Evolutionary conservation across 2,329 filamentous ascomycete genomes (phyloP).

Genomic region (Pyrenophora graminea): DNA sequence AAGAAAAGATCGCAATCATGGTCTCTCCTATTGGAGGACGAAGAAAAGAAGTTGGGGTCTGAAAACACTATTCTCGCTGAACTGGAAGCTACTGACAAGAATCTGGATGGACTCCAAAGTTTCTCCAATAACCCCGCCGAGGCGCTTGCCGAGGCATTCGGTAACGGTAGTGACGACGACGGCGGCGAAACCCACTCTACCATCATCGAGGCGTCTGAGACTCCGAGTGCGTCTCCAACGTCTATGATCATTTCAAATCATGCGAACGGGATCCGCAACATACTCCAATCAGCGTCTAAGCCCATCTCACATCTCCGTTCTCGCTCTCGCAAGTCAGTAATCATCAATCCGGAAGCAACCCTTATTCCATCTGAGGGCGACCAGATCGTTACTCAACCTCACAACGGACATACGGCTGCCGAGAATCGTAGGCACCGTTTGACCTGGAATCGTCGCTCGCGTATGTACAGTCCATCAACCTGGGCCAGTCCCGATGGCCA

Average conservation of each 20-base stretch:
- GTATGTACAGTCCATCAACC: slow-evolving; percentile 2
- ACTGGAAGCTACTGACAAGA: neutral
- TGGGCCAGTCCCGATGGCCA: slow-evolving; percentile 18
- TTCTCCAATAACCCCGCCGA: neutral
- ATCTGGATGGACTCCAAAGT: neutral
- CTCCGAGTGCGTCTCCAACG: neutral
- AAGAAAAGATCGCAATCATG: neutral
- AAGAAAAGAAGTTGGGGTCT: neutral
- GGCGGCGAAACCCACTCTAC: too few relatives aligned
- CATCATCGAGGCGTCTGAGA: neutral
- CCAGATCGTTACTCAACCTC: neutral
- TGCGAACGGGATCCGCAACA: neutral
- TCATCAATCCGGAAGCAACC: neutral
- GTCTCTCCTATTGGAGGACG: neutral
- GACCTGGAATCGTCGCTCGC: neutral
- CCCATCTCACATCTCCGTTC: neutral
- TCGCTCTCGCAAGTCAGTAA: neutral
- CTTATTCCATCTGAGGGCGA: neutral
- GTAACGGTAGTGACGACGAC: neutral
- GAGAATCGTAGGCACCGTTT: neutral
- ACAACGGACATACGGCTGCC: slow-evolving; percentile 9
- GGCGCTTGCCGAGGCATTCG: neutral
- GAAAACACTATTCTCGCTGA: neutral
- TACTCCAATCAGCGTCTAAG: neutral
- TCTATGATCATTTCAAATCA: too few relatives aligned